Base-by-base conservation (phyloP, 129 eudicot genomes). In the Heracleum sosnowskyi region DNA sequence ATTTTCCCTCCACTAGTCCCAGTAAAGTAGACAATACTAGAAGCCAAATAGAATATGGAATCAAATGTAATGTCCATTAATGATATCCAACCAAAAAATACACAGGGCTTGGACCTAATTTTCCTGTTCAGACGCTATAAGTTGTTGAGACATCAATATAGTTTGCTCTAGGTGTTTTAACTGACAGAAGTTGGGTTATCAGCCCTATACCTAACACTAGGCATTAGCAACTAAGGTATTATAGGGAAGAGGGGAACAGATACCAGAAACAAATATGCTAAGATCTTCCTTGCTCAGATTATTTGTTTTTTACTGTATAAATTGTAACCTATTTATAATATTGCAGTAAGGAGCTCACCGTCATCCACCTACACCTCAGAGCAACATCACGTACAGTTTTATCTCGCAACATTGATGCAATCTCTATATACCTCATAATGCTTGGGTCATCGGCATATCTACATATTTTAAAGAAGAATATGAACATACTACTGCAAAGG, bases 361-460 rank as follows among this genome's bases (percentile, higher is more conserved):
- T 85, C 93, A 93, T 85, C 98, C 98, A 93, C 71, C 89, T 82
- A 83, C 98, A 93, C 79, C 98, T 88, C 79, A 93, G 84, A 76
- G 98, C 97, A 83, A 93, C 98, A 88, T 93, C 97, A 40, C 98
- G 95, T 36, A 93, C 98, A 80, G 98, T 93, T 89, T 93, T 93
- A 79, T 93, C 97, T 75, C 85, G 91, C 83, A 93, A 86, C 41
- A 86, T 70, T 40, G 97, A 91, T 78, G 98, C 95, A 73, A 93
- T 93, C 84, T 93, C 91, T 75, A 93, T 86, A 77, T 91, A 93
- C 88, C 80, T 86, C 92, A 89, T 63, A 78, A 93, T 91, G 82
- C 84, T 89, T 22, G 97, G 96, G 79, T 91, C 93, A 81, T 86
- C 82, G 8, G 89, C 88, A 87, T 79, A 91, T 74, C 98, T 93